Percentiles rank a stretch among this genome's conserved stretches.
phyloP scores from a whole-genome alignment of 768 basidiomycete species.

The Dentipellis sp. region DNA sequence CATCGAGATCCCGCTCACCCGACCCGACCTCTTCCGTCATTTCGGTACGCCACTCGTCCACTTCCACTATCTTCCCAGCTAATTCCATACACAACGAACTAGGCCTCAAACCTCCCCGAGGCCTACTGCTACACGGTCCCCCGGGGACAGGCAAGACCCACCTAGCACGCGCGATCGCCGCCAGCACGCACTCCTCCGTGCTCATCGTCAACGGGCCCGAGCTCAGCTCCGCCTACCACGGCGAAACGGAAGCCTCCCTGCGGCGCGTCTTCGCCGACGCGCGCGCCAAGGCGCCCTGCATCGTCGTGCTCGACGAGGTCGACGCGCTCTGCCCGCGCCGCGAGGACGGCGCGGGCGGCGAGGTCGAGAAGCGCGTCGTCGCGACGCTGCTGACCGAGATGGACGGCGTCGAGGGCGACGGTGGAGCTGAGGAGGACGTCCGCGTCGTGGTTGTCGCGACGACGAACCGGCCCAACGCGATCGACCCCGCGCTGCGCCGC shows the following conservation, averaged over 20 bases:
- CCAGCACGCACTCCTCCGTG: conserved; percentile 79
- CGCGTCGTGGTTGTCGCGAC: conserved; percentile 94
- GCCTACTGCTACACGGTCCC: conserved; percentile 89
- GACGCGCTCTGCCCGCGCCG: conserved; percentile 89
- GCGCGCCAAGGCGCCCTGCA: conserved; percentile 72
- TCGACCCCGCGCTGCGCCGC: conserved; percentile 84
- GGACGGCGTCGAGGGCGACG: conserved; percentile 73
- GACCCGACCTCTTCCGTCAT: conserved; percentile 71
- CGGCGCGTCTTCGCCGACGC: conserved; percentile 88
- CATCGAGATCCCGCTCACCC: conserved; percentile 76
- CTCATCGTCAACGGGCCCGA: conserved; percentile 94
- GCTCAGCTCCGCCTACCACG: conserved; percentile 91
- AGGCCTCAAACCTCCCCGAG: conserved; percentile 94
- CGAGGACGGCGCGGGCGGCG: conserved; percentile 85
- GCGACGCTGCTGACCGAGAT: conserved; percentile 90
- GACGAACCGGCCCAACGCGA: conserved; percentile 91
- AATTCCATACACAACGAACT: background rate
- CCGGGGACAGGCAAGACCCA: conserved; percentile 99
- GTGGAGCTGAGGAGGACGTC: conserved; percentile 31
- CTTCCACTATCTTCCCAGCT: background rate
- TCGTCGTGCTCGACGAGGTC: conserved; percentile 92
- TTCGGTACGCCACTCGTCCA: conserved; percentile 38
- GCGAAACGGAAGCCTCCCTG: conserved; percentile 89
- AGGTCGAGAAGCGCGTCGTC: conserved; percentile 94
- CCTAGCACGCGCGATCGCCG: conserved; percentile 87